Conservation (phyloP, 2,329 filamentous ascomycete genomes). For the Cladosporium sp. region DNA sequence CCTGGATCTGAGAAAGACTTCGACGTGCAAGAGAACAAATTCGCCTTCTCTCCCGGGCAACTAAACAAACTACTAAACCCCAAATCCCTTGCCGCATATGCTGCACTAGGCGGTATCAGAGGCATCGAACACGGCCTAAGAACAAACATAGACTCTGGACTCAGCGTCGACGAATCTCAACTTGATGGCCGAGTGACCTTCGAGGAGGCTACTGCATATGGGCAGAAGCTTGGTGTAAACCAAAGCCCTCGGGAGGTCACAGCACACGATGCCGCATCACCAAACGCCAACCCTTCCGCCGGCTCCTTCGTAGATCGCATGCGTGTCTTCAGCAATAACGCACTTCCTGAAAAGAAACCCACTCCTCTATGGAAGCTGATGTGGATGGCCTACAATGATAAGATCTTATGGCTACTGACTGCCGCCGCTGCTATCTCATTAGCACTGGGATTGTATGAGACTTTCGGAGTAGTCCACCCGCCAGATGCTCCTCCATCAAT, state of each 20-base stretch:
- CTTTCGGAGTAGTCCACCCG: conserved; percentile 48
- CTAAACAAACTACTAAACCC: conserved; percentile 77
- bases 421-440: conserved; percentile 67
- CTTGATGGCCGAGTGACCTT: conserved; percentile 64
- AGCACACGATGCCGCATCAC: conserved; percentile 7
- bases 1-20: conserved; percentile 75
- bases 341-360: conserved; percentile 63
- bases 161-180: conserved; percentile 65
- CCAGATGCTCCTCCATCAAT: conserved; percentile 56
- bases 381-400: conserved; percentile 80
- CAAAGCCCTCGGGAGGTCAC: conserved; percentile 13
- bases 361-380: conserved; percentile 67
- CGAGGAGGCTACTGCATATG: conserved; percentile 50
- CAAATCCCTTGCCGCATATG: conserved; percentile 70
- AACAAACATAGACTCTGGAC: conserved; percentile 58
- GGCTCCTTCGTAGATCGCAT: conserved; percentile 58
- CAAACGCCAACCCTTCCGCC: conserved; percentile 21
- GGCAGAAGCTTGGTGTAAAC: conserved; percentile 18
- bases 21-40: conserved; percentile 69
- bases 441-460: conserved; percentile 67
- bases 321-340: conserved; percentile 65
- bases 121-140: conserved; percentile 71
- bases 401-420: conserved; percentile 67
- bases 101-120: conserved; percentile 65
- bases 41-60: conserved; percentile 77